A percentile compares a stretch with the other conserved stretches of the same genome.
Conservation (phyloP, 768 basidiomycete genomes). For the Termitomyces sp. region DNA sequence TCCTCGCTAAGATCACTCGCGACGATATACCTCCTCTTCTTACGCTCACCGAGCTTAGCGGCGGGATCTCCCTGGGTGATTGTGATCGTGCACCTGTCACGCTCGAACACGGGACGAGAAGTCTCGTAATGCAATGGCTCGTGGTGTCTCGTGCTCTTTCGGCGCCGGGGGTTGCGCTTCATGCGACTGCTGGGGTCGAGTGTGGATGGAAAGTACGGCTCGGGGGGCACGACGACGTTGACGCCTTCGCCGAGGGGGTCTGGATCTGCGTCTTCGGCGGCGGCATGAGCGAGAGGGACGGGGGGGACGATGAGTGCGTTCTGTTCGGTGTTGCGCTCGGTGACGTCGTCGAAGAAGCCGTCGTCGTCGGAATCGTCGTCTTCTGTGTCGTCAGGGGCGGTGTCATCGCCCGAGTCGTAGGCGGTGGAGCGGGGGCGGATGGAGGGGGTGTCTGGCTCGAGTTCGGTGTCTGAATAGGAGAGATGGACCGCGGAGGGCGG, state of each 20-base stretch:
- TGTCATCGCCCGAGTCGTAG: conserved; percentile 64
- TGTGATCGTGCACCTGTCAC: conserved; percentile 89
- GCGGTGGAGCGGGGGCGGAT: conserved; percentile 54
- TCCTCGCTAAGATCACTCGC: conserved; percentile 96
- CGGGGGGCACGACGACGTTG: conserved; percentile 79
- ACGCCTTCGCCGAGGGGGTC: conserved; percentile 92
- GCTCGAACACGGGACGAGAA: conserved; percentile 77
- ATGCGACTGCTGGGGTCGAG: conserved; percentile 43
- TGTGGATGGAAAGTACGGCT: conserved; percentile 77
- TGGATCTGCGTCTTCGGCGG: conserved; percentile 59
- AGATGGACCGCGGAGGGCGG: conserved; percentile 54
- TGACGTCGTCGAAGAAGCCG: conserved; percentile 69
- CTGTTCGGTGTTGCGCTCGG: conserved; percentile 83
- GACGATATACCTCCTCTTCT: conserved; percentile 74
- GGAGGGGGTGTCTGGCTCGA: conserved; percentile 46
- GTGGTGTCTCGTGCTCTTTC: conserved; percentile 56
- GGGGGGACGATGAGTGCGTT: conserved; percentile 52
- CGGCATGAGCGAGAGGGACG: conserved; percentile 23
- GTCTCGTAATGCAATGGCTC: conserved; percentile 65
- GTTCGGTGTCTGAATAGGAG: conserved; percentile 56
- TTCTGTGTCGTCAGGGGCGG: conserved; percentile 46
- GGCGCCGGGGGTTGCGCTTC: conserved; percentile 43
- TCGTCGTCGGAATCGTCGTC: conserved; percentile 30
- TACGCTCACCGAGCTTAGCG: conserved; percentile 44
- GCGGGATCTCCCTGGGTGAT: conserved; percentile 82